Conservation (phyloP, 2,329 filamentous ascomycete species). For the Pseudogymnoascus sp. region DNA sequence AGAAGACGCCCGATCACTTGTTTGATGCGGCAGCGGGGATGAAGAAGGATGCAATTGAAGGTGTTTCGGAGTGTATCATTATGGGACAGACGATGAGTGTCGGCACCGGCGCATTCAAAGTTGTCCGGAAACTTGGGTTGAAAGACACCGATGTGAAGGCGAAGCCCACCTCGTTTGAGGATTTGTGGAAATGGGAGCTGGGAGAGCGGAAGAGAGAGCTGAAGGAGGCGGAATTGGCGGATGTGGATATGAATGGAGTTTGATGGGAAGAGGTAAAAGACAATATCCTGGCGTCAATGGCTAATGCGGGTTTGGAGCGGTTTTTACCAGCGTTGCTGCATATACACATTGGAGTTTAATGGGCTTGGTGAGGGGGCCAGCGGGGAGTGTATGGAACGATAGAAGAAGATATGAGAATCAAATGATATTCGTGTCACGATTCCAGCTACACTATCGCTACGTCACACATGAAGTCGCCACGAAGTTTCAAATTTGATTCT, state of each 20-base stretch:
- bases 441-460: neutral
- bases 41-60: constrained; percentile 87
- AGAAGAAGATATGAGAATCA: constrained; percentile 8
- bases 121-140: constrained; percentile 71
- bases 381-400: neutral
- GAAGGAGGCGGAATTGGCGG: constrained; percentile 4
- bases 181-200: constrained; percentile 45
- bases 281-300: neutral
- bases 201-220: constrained; percentile 22
- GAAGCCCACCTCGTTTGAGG: constrained; percentile 62
- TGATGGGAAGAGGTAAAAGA: neutral
- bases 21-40: constrained; percentile 91
- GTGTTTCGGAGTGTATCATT: constrained; percentile 94
- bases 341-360: neutral
- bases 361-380: neutral
- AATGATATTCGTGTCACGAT: constrained; percentile 1
- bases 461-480: neutral
- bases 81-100: constrained; percentile 93
- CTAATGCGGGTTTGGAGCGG: neutral
- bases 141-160: constrained; percentile 44
- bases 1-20: constrained; percentile 95
- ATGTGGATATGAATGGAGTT: constrained; percentile 4
- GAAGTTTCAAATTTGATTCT: neutral
- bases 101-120: constrained; percentile 86
- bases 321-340: constrained; percentile 2